Percentiles rank a stretch among this genome's conserved stretches.
Conservation (phyloP, 2,329 filamentous ascomycete genomes). For the Calonectria leucothoes region DNA sequence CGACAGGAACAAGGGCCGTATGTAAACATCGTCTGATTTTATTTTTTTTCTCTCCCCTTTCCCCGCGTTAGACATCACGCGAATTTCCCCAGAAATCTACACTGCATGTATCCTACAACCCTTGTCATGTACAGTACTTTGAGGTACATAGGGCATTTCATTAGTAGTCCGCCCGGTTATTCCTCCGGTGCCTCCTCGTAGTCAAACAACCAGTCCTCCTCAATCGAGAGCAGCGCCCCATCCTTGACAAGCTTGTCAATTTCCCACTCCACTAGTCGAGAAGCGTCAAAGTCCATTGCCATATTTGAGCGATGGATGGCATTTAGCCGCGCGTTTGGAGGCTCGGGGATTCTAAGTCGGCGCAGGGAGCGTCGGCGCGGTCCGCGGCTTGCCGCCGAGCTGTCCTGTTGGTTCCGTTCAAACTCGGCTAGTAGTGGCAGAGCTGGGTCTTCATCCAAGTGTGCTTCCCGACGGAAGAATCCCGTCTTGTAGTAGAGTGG, state of each 20-base stretch:
- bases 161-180: not conserved
- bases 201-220: slow-evolving; percentile 48
- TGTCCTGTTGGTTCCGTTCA: slow-evolving; percentile 58
- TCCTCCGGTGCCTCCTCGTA: slow-evolving; percentile 45
- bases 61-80: not conserved
- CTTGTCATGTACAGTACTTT: not conserved
- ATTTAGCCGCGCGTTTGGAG: slow-evolving; percentile 18
- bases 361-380: slow-evolving; percentile 38
- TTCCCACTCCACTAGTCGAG: slow-evolving; percentile 31
- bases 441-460: slow-evolving; percentile 55
- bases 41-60: not conserved
- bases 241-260: slow-evolving; percentile 34
- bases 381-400: slow-evolving; percentile 44
- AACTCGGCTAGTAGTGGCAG: slow-evolving; percentile 58
- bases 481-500: slow-evolving; percentile 59
- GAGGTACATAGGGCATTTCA: not conserved
- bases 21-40: slow-evolving; percentile 7
- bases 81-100: not conserved
- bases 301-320: slow-evolving; percentile 41
- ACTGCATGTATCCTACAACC: slow-evolving; percentile 4
- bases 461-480: slow-evolving; percentile 61
- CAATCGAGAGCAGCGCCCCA: slow-evolving; percentile 44
- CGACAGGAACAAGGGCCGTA: not conserved
- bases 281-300: slow-evolving; percentile 44
- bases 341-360: slow-evolving; percentile 36